These are phyloP conservation scores for Pholiota adiposa DNA, from an alignment of 1,284 basidiomycete genomes.

Conservation along the genomic window DNA sequence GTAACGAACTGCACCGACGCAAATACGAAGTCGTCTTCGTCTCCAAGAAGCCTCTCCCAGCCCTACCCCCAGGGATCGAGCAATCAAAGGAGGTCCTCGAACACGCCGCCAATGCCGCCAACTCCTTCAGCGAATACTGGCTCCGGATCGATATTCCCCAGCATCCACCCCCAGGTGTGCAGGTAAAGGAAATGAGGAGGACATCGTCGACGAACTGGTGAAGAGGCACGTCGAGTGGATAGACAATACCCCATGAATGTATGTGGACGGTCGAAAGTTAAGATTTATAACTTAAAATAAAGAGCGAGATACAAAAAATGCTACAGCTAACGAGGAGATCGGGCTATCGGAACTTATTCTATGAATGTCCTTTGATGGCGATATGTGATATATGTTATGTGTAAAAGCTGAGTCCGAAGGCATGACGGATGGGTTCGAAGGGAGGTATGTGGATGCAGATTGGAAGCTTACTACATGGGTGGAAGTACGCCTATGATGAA, in stretches of 20 bases:
- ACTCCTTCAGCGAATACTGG: conserved; percentile 70
- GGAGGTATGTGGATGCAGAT: not conserved
- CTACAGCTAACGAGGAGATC: not conserved
- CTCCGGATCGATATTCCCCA: conserved; percentile 58
- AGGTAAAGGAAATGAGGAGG: conserved; percentile 90
- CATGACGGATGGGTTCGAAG: not conserved
- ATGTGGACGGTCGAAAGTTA: not conserved
- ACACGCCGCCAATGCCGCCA: conserved; percentile 8
- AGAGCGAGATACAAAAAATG: not conserved
- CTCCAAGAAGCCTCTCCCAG: conserved; percentile 36
- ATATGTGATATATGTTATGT: not conserved
- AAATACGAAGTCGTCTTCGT: conserved; percentile 95
- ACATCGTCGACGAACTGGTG: conserved; percentile 82
- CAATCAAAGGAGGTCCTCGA: conserved; percentile 12
- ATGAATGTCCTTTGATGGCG: not conserved
- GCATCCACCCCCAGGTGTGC: conserved; percentile 35
- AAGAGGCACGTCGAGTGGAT: conserved; percentile 79
- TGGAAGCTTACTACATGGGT: not conserved
- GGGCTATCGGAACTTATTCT: not conserved
- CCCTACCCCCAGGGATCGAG: conserved; percentile 29
- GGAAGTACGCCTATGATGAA: not conserved
- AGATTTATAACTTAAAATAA: not conserved
- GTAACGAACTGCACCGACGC: conserved; percentile 88
- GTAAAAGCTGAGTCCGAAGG: not conserved
- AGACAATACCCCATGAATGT: conserved; percentile 14